Evolutionary conservation across 2,329 filamentous ascomycete genomes (phyloP), one percentile per base, ranked within the genome.

Genomic region (Hypomyces perniciosus): DNA sequence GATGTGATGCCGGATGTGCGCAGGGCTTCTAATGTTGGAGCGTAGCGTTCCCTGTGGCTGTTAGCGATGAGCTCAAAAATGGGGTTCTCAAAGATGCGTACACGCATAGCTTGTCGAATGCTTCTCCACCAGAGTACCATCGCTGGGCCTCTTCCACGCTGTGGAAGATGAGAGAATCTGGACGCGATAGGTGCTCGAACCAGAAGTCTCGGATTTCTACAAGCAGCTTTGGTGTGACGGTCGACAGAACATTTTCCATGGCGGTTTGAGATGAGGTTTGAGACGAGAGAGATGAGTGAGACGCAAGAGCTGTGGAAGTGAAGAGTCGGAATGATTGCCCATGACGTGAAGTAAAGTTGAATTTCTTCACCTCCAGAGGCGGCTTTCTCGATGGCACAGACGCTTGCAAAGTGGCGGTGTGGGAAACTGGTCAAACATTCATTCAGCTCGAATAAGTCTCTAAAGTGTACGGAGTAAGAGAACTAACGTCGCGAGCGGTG

Each of bases 71-170:
- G 9, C 9, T 6, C 31, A 9, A 2, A 8, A 20, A 26, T 4
- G 12, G 20, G 20, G 26, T 38, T n/a, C 6, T 41, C 8, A 12
- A 4, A 8, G 4, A 9, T 4, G 59, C 67, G 56, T 58, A 68
- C 68, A 63, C 54, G 62, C 69, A 72, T 26, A 57, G n/a, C 6
- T 57, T 50, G 49, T 72, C 69, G 3, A 72, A 62, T 26, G 65
- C 64, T 20, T 61, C 57, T 12, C 65, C 62, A 4, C 65, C 61
- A 35, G 57, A 55, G 59, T 67, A 72, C 70, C 69, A 72, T 3
- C 61, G 63, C 46, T 57, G 59, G 13, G 59, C 54, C 10, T 67
- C 55, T 2, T 59, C 58, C 4, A 43, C 40, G 5, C 55, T 56
- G 28, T 63, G 61, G 29, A 69, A 31, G 13, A 68, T 47, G 7